phyloP scores from a whole-genome alignment of 78 protist species.

The Blattamonas nauphoetae region DNA sequence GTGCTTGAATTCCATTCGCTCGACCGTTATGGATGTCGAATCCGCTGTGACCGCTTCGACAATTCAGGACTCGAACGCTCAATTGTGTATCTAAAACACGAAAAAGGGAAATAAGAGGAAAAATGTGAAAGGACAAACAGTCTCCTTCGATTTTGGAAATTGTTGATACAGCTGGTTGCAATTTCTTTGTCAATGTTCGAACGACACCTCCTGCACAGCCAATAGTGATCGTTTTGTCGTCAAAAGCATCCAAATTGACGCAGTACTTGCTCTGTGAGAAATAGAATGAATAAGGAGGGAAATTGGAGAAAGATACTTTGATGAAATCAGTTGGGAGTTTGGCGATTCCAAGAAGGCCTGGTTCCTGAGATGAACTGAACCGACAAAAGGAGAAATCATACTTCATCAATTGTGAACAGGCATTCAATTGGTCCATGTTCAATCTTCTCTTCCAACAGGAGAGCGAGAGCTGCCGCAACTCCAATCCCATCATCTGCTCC shows the following conservation, averaged over 20 bases:
- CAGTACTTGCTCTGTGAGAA: neutral
- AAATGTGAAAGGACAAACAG: neutral
- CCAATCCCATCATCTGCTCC: conserved; percentile 45
- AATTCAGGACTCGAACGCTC: neutral
- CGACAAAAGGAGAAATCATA: too few species aligned
- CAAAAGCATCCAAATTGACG: conserved; percentile 21
- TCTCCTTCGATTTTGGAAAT: neutral
- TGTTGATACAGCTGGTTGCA: neutral
- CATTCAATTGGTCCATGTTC: conserved; percentile 39
- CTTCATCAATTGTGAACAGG: conserved; percentile 43
- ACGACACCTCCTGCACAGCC: conserved; percentile 36
- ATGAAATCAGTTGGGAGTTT: neutral
- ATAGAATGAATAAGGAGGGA: too few species aligned
- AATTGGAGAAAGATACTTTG: too few species aligned
- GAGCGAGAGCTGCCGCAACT: conserved; percentile 32
- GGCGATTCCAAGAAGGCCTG: conserved; percentile 8
- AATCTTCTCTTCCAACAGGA: neutral
- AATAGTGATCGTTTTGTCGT: neutral
- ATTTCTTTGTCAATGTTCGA: neutral
- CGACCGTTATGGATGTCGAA: conserved; percentile 18
- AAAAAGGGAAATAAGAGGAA: neutral
- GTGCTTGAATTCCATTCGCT: conserved; percentile 33
- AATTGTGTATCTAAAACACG: too few species aligned
- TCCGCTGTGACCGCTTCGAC: conserved; percentile 15
- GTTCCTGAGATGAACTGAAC: neutral